Base-by-base conservation (phyloP, 345 rosid genomes). In the Eucalyptus shirleyi region DNA sequence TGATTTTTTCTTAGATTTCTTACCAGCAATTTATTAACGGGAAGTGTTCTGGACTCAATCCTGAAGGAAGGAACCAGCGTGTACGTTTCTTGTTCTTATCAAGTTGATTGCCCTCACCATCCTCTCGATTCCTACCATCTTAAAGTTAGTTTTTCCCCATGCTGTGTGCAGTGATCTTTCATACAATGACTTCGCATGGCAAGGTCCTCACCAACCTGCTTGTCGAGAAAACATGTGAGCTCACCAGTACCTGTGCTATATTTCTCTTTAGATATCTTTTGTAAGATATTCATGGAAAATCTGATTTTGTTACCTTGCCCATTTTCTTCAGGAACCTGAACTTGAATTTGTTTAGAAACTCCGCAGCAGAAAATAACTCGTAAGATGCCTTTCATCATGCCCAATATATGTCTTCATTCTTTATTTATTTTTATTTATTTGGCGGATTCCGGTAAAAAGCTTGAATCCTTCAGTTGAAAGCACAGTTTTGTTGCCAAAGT, bases 101-200 rank as follows among this genome's bases (percentile, higher is more conserved):
- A 9, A 49, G 32, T 23, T 42, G 24, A 37, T 77, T 37, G 83
- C 45, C 47, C 28, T 77, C 83, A 37, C 83, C 45, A 19, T 77
- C 44, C 45, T 50, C 45, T 34, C 9, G 19, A 62, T 55, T 55
- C 37, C 42, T 56, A 13, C 32, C 72, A 87, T 18, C 60, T 77
- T 47, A 32, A 80, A 19, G 81, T 90, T 21, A 24, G 13, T 45
- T n/a, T 53, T 67, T 67, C 67, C 32, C 86, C 82, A 18, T 50
- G 40, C 15, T 32, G n/a, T 80, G 55, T 87, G 62, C 95, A 95
- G 96, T 51, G 96, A 95, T 90, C 89, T 95, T 56, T 94, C 96
- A 17, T 95, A 95, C 89, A 95, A 94, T 83, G 91, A 94, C 90
- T 92, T 95, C 13, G 51, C 87, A 8, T 88, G 87, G 88, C 94